Base-by-base conservation (phyloP, 805 yeast genomes). In the Candida fluviatilis region DNA sequence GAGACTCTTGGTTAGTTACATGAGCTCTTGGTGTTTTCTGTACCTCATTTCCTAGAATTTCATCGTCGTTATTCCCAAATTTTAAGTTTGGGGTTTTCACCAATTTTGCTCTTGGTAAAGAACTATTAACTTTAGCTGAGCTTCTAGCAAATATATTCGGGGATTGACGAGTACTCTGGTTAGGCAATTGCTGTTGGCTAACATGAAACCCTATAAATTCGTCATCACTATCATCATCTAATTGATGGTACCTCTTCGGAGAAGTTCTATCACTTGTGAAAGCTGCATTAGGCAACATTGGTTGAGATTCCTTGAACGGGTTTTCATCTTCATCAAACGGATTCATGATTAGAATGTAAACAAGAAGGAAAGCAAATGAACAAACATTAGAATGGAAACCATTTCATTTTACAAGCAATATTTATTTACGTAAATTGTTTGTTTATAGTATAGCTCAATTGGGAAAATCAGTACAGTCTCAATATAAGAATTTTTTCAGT, bases 1-100 rank as follows among this genome's bases (percentile, higher is more conserved):
- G 93, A 0, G 95, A 81, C 56, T 85, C 90, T 47, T 77, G 61
- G 38, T 76, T 64, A 2, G 93, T 82, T 50, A 73, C 82, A 36
- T 73, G 75, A 30, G 86, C 80, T 59, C 95, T 70, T 7, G 84
- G 77, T 5, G 85, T 76, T 10, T 65, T 38, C 3, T 23, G 35
- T 33, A 24, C 15, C 13, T 26, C 29, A 26, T 13, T 6, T 12
- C 10, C 7, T n/a, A 10, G 6, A 21, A 21, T 21, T 26, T 45
- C 50, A 34, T 19, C 31, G 4, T 24, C 37, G 14, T n/a, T n/a
- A n/a, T n/a, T n/a, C n/a, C 41, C 43, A 36, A 38, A 46, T 37
- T 42, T 45, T 23, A 59, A 50, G 32, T 59, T 57, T 2, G 70
- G 70, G 3, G 66, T 51, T 31, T 49, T 49, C 17, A 44, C 49